Conservation (phyloP, 2,329 filamentous ascomycete species). For the Ophiosphaerella korrae region DNA sequence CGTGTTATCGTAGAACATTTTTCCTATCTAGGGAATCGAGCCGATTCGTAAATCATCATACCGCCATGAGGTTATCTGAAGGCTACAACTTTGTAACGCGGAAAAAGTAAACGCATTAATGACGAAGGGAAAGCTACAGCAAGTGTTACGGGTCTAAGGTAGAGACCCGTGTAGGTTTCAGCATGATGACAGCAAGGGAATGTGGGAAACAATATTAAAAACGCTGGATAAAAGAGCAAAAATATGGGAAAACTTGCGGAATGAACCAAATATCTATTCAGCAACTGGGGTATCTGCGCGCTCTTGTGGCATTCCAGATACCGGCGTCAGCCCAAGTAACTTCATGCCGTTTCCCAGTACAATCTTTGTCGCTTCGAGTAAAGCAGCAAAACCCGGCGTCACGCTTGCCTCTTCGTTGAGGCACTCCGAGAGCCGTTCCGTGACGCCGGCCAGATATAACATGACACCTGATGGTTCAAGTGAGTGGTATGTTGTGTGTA, state of each 20-base stretch:
- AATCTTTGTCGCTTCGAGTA: slow-evolving; percentile 35
- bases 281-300: slow-evolving; percentile 34
- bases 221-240: neutral
- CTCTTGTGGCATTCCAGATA: slow-evolving; percentile 13
- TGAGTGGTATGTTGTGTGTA: slow-evolving; percentile 27
- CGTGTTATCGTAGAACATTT: neutral
- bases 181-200: no score
- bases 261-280: neutral
- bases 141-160: no score
- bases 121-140: no score
- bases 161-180: no score
- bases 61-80: neutral
- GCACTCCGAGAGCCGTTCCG: slow-evolving; percentile 30
- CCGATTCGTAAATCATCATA: neutral
- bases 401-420: slow-evolving; percentile 23
- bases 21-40: neutral
- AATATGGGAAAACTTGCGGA: neutral
- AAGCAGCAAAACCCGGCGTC: slow-evolving; percentile 22
- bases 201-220: neutral
- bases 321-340: slow-evolving; percentile 31
- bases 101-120: neutral
- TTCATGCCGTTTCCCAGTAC: slow-evolving; percentile 40
- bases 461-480: slow-evolving; percentile 36
- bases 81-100: neutral
- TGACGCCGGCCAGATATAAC: slow-evolving; percentile 33